phyloP scores from a whole-genome alignment of 179 eudicot species.

The Beta corolliflora region DNA sequence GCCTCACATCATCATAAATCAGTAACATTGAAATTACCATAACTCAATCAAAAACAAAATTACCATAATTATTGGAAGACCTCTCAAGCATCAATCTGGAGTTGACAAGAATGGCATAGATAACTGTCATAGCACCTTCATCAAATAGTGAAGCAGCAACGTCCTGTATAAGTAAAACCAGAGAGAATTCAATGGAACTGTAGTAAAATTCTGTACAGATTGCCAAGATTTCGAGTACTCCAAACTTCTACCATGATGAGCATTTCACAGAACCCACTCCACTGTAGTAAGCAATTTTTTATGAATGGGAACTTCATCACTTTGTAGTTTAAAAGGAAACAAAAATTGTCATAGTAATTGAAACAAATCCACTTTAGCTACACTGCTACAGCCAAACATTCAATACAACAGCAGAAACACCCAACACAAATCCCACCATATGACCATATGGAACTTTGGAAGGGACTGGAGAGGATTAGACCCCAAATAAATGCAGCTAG shows the following conservation, averaged over 20 bases:
- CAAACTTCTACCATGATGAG: neutral
- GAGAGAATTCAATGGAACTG: slow-evolving; percentile 6
- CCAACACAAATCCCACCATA: neutral
- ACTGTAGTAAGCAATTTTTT: neutral
- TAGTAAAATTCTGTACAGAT: neutral
- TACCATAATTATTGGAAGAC: slow-evolving; percentile 92
- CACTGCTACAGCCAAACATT: neutral
- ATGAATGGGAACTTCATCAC: neutral
- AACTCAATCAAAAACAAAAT: neutral
- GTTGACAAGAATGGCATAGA: slow-evolving; percentile 83
- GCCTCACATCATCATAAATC: neutral
- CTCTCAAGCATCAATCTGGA: slow-evolving; percentile 90
- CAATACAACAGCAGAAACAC: neutral
- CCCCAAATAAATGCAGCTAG: neutral
- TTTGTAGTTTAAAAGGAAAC: neutral
- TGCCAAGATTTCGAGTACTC: neutral
- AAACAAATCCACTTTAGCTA: neutral
- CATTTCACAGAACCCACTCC: neutral
- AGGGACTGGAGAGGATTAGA: neutral
- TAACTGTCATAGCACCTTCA: slow-evolving; percentile 86
- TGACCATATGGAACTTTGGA: neutral
- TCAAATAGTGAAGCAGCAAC: slow-evolving; percentile 84
- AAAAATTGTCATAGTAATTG: neutral
- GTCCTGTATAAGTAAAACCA: slow-evolving; percentile 51
- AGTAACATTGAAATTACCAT: neutral